Percentiles rank a stretch among this genome's conserved stretches.
Conservation (phyloP, 1,284 basidiomycete genomes). For the Schizophyllum amplum region DNA sequence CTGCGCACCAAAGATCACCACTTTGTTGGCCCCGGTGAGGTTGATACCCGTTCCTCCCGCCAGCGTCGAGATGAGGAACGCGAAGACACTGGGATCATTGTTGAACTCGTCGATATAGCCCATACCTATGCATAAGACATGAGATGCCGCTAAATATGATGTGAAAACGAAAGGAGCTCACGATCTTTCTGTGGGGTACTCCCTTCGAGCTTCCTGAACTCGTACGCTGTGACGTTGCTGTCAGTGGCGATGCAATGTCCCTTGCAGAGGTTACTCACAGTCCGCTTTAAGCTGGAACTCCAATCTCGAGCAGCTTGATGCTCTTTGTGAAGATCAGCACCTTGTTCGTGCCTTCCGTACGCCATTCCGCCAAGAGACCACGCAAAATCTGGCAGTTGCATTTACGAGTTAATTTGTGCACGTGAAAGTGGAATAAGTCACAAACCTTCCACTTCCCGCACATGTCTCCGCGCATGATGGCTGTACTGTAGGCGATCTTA, state of each 20-base stretch:
- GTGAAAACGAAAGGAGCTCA: conserved; percentile 33
- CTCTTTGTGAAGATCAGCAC: conserved; percentile 84
- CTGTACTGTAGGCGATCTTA: conserved; percentile 33
- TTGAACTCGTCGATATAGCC: conserved; percentile 77
- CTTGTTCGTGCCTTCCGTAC: conserved; percentile 58
- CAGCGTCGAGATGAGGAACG: conserved; percentile 76
- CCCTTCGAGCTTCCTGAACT: conserved; percentile 70
- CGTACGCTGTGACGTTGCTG: conserved; percentile 36
- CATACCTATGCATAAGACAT: no score
- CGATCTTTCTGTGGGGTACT: conserved; percentile 55
- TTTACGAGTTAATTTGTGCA: background rate
- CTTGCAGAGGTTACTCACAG: conserved; percentile 25
- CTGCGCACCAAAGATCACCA: conserved; percentile 72
- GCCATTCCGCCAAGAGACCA: conserved; percentile 58
- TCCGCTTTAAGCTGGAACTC: conserved; percentile 56
- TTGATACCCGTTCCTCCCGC: conserved; percentile 75
- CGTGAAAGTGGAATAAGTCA: no score
- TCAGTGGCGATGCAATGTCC: background rate
- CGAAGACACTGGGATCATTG: conserved; percentile 59
- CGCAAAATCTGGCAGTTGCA: conserved; percentile 48
- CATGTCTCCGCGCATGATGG: conserved; percentile 51
- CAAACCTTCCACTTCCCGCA: conserved; percentile 83
- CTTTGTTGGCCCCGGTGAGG: conserved; percentile 73
- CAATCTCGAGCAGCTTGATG: conserved; percentile 76
- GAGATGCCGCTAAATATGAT: no score